These are phyloP conservation scores for Pseudocercospora eumusae DNA, from an alignment of 2,329 filamentous ascomycete species.

Conservation along the genomic window DNA sequence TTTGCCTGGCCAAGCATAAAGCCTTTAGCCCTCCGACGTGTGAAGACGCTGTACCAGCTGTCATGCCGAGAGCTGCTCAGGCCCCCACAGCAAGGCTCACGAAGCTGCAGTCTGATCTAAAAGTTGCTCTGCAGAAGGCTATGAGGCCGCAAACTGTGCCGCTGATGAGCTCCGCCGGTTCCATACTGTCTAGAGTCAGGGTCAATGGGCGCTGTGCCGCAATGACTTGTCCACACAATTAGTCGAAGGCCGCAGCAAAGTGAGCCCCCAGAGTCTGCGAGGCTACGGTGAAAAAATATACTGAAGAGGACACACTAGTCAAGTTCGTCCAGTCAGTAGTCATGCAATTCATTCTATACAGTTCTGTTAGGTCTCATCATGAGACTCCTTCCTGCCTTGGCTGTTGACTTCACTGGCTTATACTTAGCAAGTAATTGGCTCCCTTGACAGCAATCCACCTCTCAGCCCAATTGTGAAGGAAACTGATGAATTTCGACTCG, in stretches of 20 bases:
- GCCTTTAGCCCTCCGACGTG: no score
- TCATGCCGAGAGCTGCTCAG: not conserved
- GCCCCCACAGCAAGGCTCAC: not conserved
- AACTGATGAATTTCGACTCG: conserved; percentile 21
- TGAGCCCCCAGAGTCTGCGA: no score
- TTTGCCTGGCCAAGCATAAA: no score
- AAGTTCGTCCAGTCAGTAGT: no score
- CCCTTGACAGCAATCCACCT: conserved; percentile 23
- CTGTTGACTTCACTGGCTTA: not conserved
- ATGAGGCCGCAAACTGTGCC: not conserved
- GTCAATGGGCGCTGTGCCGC: no score
- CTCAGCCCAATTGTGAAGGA: conserved; percentile 25
- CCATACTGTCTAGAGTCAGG: no score
- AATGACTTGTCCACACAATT: no score
- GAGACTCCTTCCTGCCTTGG: not conserved
- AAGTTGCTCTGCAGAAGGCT: not conserved
- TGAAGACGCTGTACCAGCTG: no score
- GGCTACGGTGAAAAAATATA: no score
- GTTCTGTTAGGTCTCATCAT: not conserved
- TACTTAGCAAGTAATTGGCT: conserved; percentile 19
- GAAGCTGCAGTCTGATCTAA: not conserved
- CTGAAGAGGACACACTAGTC: no score
- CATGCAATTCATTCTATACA: not conserved
- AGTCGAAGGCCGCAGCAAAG: no score
- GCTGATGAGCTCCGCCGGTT: no score